Percentiles rank a stretch among this genome's conserved stretches.
Conservation (phyloP, 257 asterid genomes). For the Solanum piurae region DNA sequence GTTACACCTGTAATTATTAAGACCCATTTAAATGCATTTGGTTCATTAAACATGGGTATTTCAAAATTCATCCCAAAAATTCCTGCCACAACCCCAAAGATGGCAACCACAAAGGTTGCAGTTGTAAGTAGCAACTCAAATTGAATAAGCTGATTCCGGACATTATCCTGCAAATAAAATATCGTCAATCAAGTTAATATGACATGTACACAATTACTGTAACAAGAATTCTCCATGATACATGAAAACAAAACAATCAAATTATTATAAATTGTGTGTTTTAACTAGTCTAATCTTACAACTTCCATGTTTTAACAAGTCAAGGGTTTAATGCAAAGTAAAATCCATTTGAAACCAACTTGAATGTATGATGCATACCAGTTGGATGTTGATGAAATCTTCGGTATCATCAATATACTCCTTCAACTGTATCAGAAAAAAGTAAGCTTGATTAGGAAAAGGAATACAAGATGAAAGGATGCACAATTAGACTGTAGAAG, state of each 20-base stretch:
- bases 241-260: not conserved
- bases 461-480: not conserved
- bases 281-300: not conserved
- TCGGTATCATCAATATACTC: conserved; percentile 96
- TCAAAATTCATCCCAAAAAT: conserved; percentile 87
- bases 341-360: not conserved
- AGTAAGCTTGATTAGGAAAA: not conserved
- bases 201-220: not conserved
- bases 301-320: not conserved
- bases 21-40: conserved; percentile 85
- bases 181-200: not conserved
- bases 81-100: conserved; percentile 96
- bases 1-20: conserved; percentile 61
- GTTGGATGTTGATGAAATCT: conserved; percentile 95
- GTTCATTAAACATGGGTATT: conserved; percentile 50
- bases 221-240: not conserved
- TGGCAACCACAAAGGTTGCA: conserved; percentile 89
- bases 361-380: conserved; percentile 41
- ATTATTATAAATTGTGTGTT: not conserved
- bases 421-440: conserved; percentile 58
- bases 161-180: conserved; percentile 70
- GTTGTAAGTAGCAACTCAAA: conserved; percentile 88
- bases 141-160: conserved; percentile 94
- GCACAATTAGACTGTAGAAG: not conserved
- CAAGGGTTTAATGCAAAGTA: not conserved